Evolutionary conservation across 176 grass and related monocot species (phyloP).

Genomic region (Raddia guianensis): DNA sequence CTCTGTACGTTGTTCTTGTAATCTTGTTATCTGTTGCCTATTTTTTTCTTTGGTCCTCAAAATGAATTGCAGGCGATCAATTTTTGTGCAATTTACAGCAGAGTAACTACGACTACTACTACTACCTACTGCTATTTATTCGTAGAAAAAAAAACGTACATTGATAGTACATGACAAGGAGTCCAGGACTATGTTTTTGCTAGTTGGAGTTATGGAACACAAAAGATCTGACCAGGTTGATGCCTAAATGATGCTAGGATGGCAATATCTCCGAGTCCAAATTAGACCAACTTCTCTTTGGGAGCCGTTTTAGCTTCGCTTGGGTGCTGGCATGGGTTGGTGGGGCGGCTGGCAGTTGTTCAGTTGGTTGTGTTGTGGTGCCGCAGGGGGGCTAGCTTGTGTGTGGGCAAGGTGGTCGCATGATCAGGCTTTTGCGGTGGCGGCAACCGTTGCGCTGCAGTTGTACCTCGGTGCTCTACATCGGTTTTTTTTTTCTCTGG

Average conservation of each 20-base stretch:
- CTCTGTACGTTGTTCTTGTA: constrained; percentile 45
- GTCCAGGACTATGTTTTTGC: background rate
- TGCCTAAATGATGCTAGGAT: background rate
- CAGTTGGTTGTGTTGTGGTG: too few species aligned
- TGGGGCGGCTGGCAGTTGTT: too few species aligned
- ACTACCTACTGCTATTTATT: background rate
- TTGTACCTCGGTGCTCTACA: too few species aligned
- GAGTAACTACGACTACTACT: background rate
- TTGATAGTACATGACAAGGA: background rate
- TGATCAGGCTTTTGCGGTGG: too few species aligned
- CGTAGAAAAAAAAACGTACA: background rate
- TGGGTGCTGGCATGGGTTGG: too few species aligned
- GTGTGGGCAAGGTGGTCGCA: too few species aligned
- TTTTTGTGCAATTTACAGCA: background rate
- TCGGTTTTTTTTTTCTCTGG: too few species aligned
- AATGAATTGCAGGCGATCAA: background rate
- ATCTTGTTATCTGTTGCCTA: background rate
- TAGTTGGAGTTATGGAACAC: background rate
- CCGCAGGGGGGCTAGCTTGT: too few species aligned
- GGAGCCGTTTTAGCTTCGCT: too few species aligned
- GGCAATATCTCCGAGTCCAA: background rate
- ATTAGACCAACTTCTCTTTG: too few species aligned
- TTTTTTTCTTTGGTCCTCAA: background rate
- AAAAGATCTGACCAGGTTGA: background rate
- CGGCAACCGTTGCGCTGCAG: too few species aligned